phyloP scores from a whole-genome alignment of 1,284 basidiomycete genomes.

The Vanrija sp. region DNA sequence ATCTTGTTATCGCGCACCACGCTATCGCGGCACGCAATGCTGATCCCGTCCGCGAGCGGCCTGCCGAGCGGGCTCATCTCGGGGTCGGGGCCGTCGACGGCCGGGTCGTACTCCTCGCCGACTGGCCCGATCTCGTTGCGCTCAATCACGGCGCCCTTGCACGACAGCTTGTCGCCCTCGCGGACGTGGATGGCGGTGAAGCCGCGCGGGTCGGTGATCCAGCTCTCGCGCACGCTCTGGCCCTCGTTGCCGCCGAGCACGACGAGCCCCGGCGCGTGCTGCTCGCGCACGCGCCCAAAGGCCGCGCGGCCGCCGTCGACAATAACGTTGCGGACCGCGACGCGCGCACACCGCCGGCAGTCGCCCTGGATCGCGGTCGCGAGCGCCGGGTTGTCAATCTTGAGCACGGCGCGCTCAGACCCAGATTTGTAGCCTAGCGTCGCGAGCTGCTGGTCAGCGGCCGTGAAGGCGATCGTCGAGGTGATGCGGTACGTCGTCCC shows the following conservation, averaged over 20 bases:
- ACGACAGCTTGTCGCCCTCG: conserved; percentile 47
- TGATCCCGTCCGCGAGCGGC: conserved; percentile 48
- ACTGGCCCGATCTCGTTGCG: conserved; percentile 48
- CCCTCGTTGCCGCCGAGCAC: conserved; percentile 49
- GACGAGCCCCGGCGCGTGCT: conserved; percentile 36
- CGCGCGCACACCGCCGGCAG: conserved; percentile 48
- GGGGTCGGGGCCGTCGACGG: conserved; percentile 47
- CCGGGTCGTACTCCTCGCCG: conserved; percentile 48
- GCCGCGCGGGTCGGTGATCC: conserved; percentile 43
- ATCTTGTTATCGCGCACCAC: conserved; percentile 45
- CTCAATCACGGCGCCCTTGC: conserved; percentile 42
- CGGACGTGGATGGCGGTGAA: conserved; percentile 49
- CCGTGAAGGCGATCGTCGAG: conserved; percentile 51
- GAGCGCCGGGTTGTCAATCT: conserved; percentile 36
- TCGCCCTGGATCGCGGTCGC: conserved; percentile 48
- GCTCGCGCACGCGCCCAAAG: conserved; percentile 34
- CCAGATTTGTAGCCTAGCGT: conserved; percentile 51
- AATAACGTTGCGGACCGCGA: conserved; percentile 40
- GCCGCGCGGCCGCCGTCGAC: conserved; percentile 44
- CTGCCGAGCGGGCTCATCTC: conserved; percentile 45
- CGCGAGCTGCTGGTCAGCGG: conserved; percentile 51
- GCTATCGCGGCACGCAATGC: conserved; percentile 46
- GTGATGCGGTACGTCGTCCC: conserved; percentile 45
- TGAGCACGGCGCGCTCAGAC: conserved; percentile 46
- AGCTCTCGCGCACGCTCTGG: conserved; percentile 37